These are phyloP conservation scores for Cudoniella acicularis DNA, from an alignment of 495 filamentous ascomycete species.

Conservation along the genomic window DNA sequence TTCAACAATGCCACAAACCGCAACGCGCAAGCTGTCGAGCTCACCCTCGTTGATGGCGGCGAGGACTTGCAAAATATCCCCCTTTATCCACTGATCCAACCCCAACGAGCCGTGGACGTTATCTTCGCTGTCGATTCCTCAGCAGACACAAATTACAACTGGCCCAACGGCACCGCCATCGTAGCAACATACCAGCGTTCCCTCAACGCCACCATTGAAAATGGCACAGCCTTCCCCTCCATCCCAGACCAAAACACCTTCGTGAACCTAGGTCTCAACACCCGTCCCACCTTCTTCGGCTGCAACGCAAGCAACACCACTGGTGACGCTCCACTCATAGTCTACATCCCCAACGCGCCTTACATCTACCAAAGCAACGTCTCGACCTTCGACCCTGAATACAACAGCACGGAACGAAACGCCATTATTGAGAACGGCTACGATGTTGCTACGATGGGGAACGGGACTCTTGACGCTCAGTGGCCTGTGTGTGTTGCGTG, in stretches of 20 bases:
- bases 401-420: slow-evolving; percentile 62
- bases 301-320: slow-evolving; percentile 72
- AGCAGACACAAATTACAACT: slow-evolving; percentile 70
- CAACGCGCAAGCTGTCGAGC: slow-evolving; percentile 44
- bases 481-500: slow-evolving; percentile 86
- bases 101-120: slow-evolving; percentile 73
- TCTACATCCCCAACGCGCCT: slow-evolving; percentile 88
- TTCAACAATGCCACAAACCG: slow-evolving; percentile 64
- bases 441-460: slow-evolving; percentile 75
- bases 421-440: slow-evolving; percentile 80
- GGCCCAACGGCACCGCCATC: slow-evolving; percentile 84
- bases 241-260: slow-evolving; percentile 85
- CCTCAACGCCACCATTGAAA: slow-evolving; percentile 44
- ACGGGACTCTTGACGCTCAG: slow-evolving; percentile 63
- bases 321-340: slow-evolving; percentile 58
- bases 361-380: slow-evolving; percentile 71
- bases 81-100: slow-evolving; percentile 80
- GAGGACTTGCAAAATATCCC: slow-evolving; percentile 87
- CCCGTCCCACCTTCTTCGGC: slow-evolving; percentile 86
- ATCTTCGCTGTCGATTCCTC: slow-evolving; percentile 89
- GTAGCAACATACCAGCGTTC: slow-evolving; percentile 81
- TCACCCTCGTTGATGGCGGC: slow-evolving; percentile 85
- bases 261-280: slow-evolving; percentile 81
- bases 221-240: slow-evolving; percentile 79
- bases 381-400: slow-evolving; percentile 64